Evolutionary conservation across 768 basidiomycete genomes (phyloP).

Genomic region (Suillus subaureus): DNA sequence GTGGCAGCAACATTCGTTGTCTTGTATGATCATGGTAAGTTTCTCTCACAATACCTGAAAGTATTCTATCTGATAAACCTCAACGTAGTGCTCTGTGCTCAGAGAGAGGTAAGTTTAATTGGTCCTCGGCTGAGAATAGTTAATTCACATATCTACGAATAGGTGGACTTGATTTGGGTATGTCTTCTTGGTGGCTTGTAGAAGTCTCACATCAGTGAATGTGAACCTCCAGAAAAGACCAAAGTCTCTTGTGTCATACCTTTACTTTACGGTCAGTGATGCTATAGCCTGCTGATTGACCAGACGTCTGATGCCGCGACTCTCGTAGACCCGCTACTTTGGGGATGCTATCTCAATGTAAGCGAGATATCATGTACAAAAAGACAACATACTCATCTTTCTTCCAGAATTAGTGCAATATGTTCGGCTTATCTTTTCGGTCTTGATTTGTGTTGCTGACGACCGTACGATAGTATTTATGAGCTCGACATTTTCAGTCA

Average conservation of each 20-base stretch:
- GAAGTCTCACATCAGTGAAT: not conserved
- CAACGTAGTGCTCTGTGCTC: slow-evolving; percentile 4
- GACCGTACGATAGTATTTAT: slow-evolving; percentile 8
- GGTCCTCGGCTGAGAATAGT: not conserved
- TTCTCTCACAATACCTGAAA: not conserved
- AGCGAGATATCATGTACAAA: not conserved
- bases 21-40: slow-evolving; percentile 12
- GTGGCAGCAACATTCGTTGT: slow-evolving; percentile 11
- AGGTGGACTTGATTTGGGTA: slow-evolving; percentile 16
- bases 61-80: not conserved
- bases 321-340: slow-evolving; percentile 13
- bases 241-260: slow-evolving; percentile 7
- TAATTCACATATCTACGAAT: not conserved
- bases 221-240: slow-evolving; percentile 2
- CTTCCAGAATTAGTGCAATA: slow-evolving; percentile 9
- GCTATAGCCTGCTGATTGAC: not conserved
- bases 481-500: slow-evolving; percentile 9
- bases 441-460: not conserved
- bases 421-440: slow-evolving; percentile 5
- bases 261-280: slow-evolving; percentile 10
- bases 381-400: not conserved
- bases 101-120: slow-evolving; percentile 5
- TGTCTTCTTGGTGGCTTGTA: not conserved
- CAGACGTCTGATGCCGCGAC: not conserved
- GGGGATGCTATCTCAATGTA: slow-evolving; percentile 12